Conservation (phyloP, 2,329 filamentous ascomycete genomes). For the Hypomyces rosellus region DNA sequence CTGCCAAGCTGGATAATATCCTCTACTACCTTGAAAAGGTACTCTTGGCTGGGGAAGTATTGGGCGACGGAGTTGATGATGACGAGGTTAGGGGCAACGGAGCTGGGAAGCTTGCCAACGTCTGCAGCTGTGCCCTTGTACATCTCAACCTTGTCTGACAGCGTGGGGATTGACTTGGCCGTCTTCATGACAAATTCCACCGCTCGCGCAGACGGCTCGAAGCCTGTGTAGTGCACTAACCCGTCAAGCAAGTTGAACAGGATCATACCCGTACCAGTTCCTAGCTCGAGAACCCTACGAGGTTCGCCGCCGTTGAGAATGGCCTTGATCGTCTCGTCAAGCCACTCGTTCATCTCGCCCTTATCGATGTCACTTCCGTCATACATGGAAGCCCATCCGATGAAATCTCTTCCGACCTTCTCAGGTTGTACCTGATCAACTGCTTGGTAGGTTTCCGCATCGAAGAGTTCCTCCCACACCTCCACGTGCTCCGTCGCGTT, state of each 20-base stretch:
- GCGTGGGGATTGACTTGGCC: too few species aligned
- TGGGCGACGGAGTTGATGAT: too few species aligned
- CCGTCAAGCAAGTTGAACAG: conserved; percentile 21
- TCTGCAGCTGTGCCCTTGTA: too few species aligned
- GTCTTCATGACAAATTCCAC: too few species aligned
- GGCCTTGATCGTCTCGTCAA: conserved; percentile 22
- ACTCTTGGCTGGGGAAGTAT: too few species aligned
- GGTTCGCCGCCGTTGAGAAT: conserved; percentile 13
- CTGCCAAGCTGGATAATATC: too few species aligned
- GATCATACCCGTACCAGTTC: conserved; percentile 26
- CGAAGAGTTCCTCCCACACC: conserved; percentile 1
- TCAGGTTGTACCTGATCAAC: background rate
- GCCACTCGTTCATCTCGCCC: conserved; percentile 26
- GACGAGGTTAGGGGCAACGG: too few species aligned
- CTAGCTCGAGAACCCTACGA: conserved; percentile 23
- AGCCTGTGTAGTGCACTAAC: conserved; percentile 20
- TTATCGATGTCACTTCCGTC: conserved; percentile 21
- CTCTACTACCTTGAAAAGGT: too few species aligned
- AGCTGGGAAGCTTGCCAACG: too few species aligned
- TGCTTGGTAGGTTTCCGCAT: background rate
- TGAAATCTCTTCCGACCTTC: conserved; percentile 19
- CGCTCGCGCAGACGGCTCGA: conserved; percentile 19
- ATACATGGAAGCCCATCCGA: conserved; percentile 28
- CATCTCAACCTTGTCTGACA: too few species aligned
- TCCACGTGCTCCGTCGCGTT: background rate